These are phyloP conservation scores for Persicaria tinctoria DNA, from an alignment of 148 eudicot genomes.

Conservation along the genomic window DNA sequence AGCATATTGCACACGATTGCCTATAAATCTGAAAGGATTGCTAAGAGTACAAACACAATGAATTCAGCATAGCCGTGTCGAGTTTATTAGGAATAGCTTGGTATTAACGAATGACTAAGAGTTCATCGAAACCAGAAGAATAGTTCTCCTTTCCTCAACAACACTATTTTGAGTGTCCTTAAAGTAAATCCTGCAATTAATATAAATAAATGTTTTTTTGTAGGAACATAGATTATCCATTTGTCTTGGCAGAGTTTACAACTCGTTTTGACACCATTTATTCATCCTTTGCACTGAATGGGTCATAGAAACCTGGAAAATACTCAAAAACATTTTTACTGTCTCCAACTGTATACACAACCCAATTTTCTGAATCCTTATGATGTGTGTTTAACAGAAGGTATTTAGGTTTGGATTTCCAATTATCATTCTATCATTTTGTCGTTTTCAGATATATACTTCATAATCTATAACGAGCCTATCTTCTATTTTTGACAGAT, in stretches of 20 bases:
- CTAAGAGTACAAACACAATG: background rate
- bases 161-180: too few species aligned
- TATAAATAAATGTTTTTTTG: too few species aligned
- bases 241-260: background rate
- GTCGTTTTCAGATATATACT: background rate
- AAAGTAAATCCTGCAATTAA: too few species aligned
- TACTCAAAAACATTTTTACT: background rate
- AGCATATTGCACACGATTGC: background rate
- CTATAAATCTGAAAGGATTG: background rate
- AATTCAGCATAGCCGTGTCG: too few species aligned
- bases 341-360: background rate
- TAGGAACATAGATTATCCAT: too few species aligned
- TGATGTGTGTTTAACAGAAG: background rate
- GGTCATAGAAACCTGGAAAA: background rate
- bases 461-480: too few species aligned
- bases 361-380: background rate
- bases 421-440: too few species aligned
- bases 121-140: too few species aligned
- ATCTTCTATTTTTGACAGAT: too few species aligned
- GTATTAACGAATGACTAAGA: too few species aligned
- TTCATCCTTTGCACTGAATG: background rate
- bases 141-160: too few species aligned
- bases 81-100: too few species aligned
- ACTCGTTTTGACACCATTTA: background rate
- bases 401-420: background rate